phyloP scores from a whole-genome alignment of 345 rosid species.

The Salix exigua region DNA sequence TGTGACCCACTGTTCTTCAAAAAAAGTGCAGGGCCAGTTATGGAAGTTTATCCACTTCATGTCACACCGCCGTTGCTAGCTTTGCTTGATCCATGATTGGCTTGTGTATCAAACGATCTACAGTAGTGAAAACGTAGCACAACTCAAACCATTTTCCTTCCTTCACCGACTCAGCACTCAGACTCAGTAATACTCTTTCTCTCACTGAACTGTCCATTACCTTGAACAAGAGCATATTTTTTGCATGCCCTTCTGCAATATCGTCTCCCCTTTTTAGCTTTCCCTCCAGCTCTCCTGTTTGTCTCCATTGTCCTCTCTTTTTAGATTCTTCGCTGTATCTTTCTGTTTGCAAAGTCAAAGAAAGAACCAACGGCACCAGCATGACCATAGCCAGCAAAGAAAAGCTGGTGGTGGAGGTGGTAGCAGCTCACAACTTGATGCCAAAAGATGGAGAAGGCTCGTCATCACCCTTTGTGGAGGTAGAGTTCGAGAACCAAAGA shows the following conservation, averaged over 20 bases:
- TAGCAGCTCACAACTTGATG: conserved; percentile 69
- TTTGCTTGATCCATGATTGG: background rate
- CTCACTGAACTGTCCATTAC: background rate
- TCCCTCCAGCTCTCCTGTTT: conserved; percentile 10
- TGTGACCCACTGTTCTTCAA: too few species aligned
- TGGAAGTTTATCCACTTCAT: conserved; percentile 1
- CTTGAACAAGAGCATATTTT: background rate
- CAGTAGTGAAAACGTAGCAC: background rate
- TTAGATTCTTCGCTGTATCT: background rate
- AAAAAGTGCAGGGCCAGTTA: too few species aligned
- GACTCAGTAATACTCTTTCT: background rate
- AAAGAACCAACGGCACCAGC: background rate
- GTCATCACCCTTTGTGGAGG: conserved; percentile 64
- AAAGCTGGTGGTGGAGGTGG: conserved; percentile 64
- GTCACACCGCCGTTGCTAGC: background rate
- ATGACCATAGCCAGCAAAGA: conserved; percentile 33
- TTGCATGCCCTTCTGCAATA: conserved; percentile 26
- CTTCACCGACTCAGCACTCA: background rate
- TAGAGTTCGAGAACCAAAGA: conserved; percentile 62
- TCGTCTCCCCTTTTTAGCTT: conserved; percentile 4
- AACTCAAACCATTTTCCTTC: background rate
- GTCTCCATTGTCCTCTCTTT: background rate
- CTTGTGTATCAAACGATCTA: conserved; percentile 9
- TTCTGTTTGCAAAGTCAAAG: background rate
- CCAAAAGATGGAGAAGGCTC: conserved; percentile 84